Evolutionary conservation across 441 rosid genomes (phyloP), one percentile per base, ranked within the genome.

Genomic region (Omphalea diandra): DNA sequence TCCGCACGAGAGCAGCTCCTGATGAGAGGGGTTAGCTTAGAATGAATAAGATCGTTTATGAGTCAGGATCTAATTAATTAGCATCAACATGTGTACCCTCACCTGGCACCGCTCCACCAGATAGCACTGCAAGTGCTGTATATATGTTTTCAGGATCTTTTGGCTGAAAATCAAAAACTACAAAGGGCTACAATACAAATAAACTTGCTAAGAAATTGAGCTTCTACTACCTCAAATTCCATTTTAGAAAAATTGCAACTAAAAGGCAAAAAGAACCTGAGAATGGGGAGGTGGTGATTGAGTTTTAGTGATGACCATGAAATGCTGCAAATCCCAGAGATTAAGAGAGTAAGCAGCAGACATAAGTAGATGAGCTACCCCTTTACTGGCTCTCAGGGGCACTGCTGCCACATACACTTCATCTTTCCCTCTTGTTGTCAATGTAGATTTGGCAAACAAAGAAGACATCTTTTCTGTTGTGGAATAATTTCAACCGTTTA

Each of bases 141-240:
- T 44, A 80, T 72, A 85, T 61, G 69, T 83, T 79, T 74, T 88
- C 94, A 38, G 97, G 94, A 56, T 90, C 89, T 68, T 76, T 75
- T 8, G 94, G 97, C 81, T 90, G 97, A 74, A 89, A 93, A 86
- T 89, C 90, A 55, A 81, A 90, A 69, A 83, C 94, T 27, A 67
- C 4, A 43, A 67, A 14, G 3, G 70, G 84, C 94, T 90, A 14
- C 57, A 73, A 31, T 20, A 31, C 7, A 35, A n/a, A 61, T 20
- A 67, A 15, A 17, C 26, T 7, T 8, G 53, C 54, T 56, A n/a
- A 38, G 52, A 67, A 46, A 36, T 38, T 50, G 46, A 64, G 44
- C 24, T 31, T 44, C 49, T 35, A 18, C 11, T 50, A 36, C 3
- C 17, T 58, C 68, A 22, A 32, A 29, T 6, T 1, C 29, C 7